A percentile compares a stretch with the other conserved stretches of the same genome.
phyloP scores from a whole-genome alignment of 306 rosid species.

The Sicyos baderoa region DNA sequence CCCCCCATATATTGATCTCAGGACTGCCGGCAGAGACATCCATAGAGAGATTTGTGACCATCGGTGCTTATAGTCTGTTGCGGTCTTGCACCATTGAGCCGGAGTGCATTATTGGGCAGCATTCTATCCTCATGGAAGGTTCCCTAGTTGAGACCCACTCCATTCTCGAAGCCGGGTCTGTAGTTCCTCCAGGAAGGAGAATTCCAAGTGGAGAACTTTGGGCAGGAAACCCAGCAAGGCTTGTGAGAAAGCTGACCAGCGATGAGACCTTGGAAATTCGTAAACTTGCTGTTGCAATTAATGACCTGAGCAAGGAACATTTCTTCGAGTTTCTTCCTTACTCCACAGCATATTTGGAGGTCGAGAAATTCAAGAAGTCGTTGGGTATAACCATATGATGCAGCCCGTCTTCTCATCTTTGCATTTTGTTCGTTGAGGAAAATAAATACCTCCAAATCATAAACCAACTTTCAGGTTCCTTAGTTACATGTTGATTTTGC shows the following conservation, averaged over 20 bases:
- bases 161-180: conserved; percentile 98
- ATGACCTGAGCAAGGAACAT: conserved; percentile 78
- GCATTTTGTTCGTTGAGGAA: conserved; percentile 48
- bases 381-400: conserved; percentile 68
- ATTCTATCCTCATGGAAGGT: conserved; percentile 97
- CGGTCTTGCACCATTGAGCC: conserved; percentile 97
- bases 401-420: conserved; percentile 24
- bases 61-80: conserved; percentile 87
- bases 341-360: conserved; percentile 90
- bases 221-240: conserved; percentile 98
- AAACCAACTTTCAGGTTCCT: conserved; percentile 33
- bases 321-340: conserved; percentile 84
- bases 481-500: conserved; percentile 25
- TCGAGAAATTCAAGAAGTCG: conserved; percentile 93
- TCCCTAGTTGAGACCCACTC: conserved; percentile 88
- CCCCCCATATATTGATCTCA: conserved; percentile 21
- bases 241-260: conserved; percentile 68
- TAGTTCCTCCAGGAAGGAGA: conserved; percentile 90
- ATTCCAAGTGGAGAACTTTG: conserved; percentile 92
- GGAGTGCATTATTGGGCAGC: conserved; percentile 96
- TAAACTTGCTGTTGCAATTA: conserved; percentile 87
- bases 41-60: conserved; percentile 76
- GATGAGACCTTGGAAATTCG: conserved; percentile 96
- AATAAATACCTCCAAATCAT: conserved; percentile 55
- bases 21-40: conserved; percentile 90